These are phyloP conservation scores for Camelina sativa DNA, from an alignment of 345 rosid genomes.

Conservation along the genomic window DNA sequence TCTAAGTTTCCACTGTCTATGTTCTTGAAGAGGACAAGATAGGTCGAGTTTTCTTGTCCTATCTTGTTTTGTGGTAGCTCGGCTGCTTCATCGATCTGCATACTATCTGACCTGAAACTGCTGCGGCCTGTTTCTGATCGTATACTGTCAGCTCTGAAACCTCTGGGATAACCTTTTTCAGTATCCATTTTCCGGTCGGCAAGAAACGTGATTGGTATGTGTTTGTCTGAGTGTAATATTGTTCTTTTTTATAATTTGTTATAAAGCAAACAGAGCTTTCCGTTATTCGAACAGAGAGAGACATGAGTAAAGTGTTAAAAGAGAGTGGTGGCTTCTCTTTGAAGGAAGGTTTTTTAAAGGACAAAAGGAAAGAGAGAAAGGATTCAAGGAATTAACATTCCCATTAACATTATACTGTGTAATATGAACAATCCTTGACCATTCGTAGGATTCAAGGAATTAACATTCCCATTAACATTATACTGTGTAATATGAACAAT, in stretches of 20 bases:
- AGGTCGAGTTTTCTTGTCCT: conserved; percentile 35
- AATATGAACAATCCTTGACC: conserved; percentile 20
- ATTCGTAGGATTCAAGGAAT: no score
- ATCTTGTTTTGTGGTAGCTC: conserved; percentile 19
- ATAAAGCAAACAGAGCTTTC: conserved; percentile 12
- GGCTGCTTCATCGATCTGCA: conserved; percentile 33
- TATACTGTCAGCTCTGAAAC: conserved; percentile 39
- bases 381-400: not conserved
- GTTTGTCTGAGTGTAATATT: conserved; percentile 12
- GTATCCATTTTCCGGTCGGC: conserved; percentile 30
- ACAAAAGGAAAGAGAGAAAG: not conserved
- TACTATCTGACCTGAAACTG: conserved; percentile 39
- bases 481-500: no score
- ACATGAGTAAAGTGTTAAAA: conserved; percentile 27
- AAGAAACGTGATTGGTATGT: conserved; percentile 9
- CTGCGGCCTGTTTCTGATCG: conserved; percentile 23
- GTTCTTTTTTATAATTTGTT: not conserved
- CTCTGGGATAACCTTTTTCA: conserved; percentile 40
- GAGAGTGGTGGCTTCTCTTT: conserved; percentile 19
- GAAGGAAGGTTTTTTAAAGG: conserved; percentile 34
- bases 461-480: no score
- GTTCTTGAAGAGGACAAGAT: conserved; percentile 56
- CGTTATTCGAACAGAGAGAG: conserved; percentile 20
- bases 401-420: not conserved
- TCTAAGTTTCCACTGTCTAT: conserved; percentile 65